These are phyloP conservation scores for Sarcodon aspratus DNA, from an alignment of 768 basidiomycete genomes.

Conservation along the genomic window DNA sequence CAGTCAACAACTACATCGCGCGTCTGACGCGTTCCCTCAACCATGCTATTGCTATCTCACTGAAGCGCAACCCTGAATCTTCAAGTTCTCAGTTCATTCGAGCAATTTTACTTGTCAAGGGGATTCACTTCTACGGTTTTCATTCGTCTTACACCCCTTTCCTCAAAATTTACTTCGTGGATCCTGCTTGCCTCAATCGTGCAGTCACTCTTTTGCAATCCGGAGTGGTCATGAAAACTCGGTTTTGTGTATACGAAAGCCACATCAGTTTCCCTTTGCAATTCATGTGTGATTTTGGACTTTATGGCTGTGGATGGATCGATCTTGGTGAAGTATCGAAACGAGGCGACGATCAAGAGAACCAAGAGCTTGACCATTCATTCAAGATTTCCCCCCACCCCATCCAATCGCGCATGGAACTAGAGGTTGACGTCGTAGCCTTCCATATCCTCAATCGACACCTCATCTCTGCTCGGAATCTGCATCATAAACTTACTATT, in stretches of 20 bases:
- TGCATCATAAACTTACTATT: constrained; percentile 57
- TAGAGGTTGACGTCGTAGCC: constrained; percentile 79
- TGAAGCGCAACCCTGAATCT: constrained; percentile 60
- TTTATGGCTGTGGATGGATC: constrained; percentile 91
- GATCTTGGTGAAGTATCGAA: constrained; percentile 60
- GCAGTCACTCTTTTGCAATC: constrained; percentile 69
- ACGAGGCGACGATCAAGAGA: constrained; percentile 26
- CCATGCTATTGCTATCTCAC: constrained; percentile 72
- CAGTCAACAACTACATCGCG: constrained; percentile 66
- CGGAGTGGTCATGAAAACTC: constrained; percentile 71
- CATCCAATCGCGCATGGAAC: constrained; percentile 53
- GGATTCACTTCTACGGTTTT: constrained; percentile 94
- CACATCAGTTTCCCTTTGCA: constrained; percentile 85
- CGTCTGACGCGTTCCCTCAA: constrained; percentile 70
- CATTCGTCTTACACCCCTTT: constrained; percentile 76
- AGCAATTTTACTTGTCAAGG: constrained; percentile 79
- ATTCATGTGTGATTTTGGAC: constrained; percentile 89
- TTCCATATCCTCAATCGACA: constrained; percentile 83
- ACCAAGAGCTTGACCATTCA: constrained; percentile 5
- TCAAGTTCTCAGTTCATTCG: constrained; percentile 53
- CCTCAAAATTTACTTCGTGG: constrained; percentile 71
- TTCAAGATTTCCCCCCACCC: constrained; percentile 47
- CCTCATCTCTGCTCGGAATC: constrained; percentile 46
- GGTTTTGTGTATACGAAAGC: constrained; percentile 77
- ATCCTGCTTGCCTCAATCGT: constrained; percentile 61